These are phyloP conservation scores for Aspergillus leporis DNA, from an alignment of 495 filamentous ascomycete genomes.

Conservation along the genomic window DNA sequence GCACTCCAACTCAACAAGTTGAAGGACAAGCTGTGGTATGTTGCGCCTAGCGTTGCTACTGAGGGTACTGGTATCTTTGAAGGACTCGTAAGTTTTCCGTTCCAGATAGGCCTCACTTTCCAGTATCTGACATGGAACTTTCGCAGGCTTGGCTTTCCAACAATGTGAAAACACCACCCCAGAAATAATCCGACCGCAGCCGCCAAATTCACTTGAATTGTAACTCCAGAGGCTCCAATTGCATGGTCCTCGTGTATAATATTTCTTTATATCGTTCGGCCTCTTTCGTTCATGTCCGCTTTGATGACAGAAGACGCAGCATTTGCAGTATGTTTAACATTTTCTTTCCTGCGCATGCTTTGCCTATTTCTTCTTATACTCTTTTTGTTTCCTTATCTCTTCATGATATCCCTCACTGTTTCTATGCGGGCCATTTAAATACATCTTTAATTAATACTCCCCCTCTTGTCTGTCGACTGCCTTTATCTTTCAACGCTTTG, in stretches of 20 bases:
- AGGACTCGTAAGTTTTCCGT: slow-evolving; percentile 66
- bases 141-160: slow-evolving; percentile 83
- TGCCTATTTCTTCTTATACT: slow-evolving; percentile 17
- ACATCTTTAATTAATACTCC: slow-evolving; percentile 37
- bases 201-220: slow-evolving; percentile 20
- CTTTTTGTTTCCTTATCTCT: slow-evolving; percentile 23
- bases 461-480: slow-evolving; percentile 18
- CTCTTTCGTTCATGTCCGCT: slow-evolving; percentile 43
- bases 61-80: slow-evolving; percentile 93
- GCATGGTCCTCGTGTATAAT: slow-evolving; percentile 42
- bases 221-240: slow-evolving; percentile 23
- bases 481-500: slow-evolving; percentile 9
- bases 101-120: background rate
- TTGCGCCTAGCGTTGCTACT: slow-evolving; percentile 92
- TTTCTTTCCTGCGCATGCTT: slow-evolving; percentile 21
- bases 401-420: slow-evolving; percentile 42
- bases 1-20: slow-evolving; percentile 79
- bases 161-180: slow-evolving; percentile 78
- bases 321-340: slow-evolving; percentile 36
- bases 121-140: slow-evolving; percentile 21
- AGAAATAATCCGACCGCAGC: slow-evolving; percentile 37
- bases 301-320: slow-evolving; percentile 52
- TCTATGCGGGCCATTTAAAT: slow-evolving; percentile 29
- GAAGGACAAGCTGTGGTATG: slow-evolving; percentile 93
- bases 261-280: slow-evolving; percentile 34